Conservation (phyloP, 306 rosid genomes). For the Leucaena leucocephala region DNA sequence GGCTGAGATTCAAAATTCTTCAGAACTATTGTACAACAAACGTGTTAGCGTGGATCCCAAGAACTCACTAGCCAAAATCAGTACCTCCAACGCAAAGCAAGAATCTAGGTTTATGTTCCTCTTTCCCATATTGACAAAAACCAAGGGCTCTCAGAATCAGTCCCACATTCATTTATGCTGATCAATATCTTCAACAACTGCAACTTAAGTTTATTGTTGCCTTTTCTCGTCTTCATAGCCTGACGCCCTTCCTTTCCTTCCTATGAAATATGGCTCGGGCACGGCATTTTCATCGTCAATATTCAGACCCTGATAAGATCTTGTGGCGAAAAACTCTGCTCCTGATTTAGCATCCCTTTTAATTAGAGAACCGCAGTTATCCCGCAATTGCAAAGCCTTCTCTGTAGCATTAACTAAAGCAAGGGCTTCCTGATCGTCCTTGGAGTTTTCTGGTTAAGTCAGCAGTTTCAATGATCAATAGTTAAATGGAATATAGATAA, state of each 20-base stretch:
- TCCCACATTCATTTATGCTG: slow-evolving; percentile 15
- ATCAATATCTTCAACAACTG: neutral
- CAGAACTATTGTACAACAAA: neutral
- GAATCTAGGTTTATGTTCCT: slow-evolving; percentile 5
- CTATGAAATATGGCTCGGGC: slow-evolving; percentile 64
- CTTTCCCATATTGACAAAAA: neutral
- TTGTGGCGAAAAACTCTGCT: slow-evolving; percentile 68
- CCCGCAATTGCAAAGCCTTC: slow-evolving; percentile 73
- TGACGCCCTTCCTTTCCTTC: slow-evolving; percentile 78
- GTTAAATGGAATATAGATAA: neutral
- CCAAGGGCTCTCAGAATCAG: neutral
- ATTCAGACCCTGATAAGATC: slow-evolving; percentile 82
- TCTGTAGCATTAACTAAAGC: slow-evolving; percentile 68
- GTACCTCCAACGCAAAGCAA: neutral
- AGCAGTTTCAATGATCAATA: neutral
- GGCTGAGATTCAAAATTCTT: neutral
- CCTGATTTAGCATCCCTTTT: slow-evolving; percentile 70
- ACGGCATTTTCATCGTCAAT: slow-evolving; percentile 46
- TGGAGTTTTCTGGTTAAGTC: slow-evolving; percentile 50
- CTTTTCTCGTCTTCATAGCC: slow-evolving; percentile 60
- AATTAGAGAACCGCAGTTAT: slow-evolving; percentile 49
- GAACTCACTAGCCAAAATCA: slow-evolving; percentile 8
- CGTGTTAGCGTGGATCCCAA: neutral
- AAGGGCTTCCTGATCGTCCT: slow-evolving; percentile 53
- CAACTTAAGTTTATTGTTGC: slow-evolving; percentile 21